phyloP scores from a whole-genome alignment of 139 green algal genomes.

The Microglena sp. region DNA sequence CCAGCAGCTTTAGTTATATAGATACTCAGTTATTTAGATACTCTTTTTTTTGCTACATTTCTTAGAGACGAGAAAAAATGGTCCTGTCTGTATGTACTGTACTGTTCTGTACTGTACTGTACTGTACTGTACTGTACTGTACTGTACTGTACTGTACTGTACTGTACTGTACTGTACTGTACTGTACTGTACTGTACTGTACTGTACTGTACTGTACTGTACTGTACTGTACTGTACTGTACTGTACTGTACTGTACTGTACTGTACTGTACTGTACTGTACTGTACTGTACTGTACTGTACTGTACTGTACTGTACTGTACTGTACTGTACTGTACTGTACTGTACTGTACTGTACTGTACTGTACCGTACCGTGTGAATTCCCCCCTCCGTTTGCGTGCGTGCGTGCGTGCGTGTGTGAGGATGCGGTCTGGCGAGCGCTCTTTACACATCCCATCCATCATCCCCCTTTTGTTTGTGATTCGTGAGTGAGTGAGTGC shows the following conservation, averaged over 20 bases:
- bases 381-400: no score
- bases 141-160: slow-evolving; percentile 3
- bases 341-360: slow-evolving; percentile 3
- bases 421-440: no score
- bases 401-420: no score
- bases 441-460: no score
- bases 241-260: slow-evolving; percentile 3
- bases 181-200: slow-evolving; percentile 3
- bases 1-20: no score
- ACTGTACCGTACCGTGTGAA: no score
- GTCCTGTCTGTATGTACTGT: no score
- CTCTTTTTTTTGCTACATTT: no score
- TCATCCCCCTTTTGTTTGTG: no score
- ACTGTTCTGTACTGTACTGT: background rate
- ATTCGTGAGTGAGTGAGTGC: no score
- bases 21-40: no score
- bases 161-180: slow-evolving; percentile 3
- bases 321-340: slow-evolving; percentile 2
- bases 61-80: no score
- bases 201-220: slow-evolving; percentile 1
- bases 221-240: slow-evolving; percentile 2
- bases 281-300: slow-evolving; percentile 3
- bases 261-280: slow-evolving; percentile 3
- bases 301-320: slow-evolving; percentile 2
- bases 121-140: slow-evolving; percentile 3